Conservation (phyloP, 2,329 filamentous ascomycete genomes). For the Clathrospora elynae region DNA sequence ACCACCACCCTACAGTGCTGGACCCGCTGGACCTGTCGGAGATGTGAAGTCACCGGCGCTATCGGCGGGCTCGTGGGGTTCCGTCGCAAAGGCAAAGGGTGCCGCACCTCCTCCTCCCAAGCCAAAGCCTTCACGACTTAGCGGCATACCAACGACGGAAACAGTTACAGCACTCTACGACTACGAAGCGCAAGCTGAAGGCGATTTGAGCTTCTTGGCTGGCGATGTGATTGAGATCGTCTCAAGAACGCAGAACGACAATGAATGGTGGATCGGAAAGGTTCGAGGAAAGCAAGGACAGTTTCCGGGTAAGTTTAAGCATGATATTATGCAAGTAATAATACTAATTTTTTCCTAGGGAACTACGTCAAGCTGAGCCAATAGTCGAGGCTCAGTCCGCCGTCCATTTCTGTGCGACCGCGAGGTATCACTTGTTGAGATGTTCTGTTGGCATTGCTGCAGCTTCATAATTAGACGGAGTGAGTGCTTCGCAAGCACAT, state of each 20-base stretch:
- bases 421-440: conserved; percentile 22
- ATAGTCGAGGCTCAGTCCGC: conserved; percentile 10
- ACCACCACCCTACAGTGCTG: conserved; percentile 50
- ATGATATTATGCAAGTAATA: not conserved
- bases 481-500: conserved; percentile 4
- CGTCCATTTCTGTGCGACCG: conserved; percentile 1
- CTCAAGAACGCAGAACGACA: conserved; percentile 80
- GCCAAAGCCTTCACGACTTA: conserved; percentile 73
- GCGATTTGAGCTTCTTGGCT: conserved; percentile 86
- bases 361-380: conserved; percentile 52
- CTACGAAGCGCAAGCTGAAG: conserved; percentile 92
- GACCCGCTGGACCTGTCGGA: conserved; percentile 24
- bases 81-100: conserved; percentile 55
- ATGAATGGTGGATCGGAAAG: conserved; percentile 96
- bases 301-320: conserved; percentile 77
- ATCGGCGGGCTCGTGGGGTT: conserved; percentile 49
- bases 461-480: conserved; percentile 3
- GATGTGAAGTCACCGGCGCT: conserved; percentile 36
- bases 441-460: conserved; percentile 1
- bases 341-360: conserved; percentile 41
- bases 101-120: conserved; percentile 58
- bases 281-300: conserved; percentile 81
- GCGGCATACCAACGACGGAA: conserved; percentile 68
- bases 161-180: conserved; percentile 92
- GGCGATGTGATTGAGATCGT: conserved; percentile 92